phyloP scores from a whole-genome alignment of 2,329 filamentous ascomycete genomes.

The Talaromyces sp. region DNA sequence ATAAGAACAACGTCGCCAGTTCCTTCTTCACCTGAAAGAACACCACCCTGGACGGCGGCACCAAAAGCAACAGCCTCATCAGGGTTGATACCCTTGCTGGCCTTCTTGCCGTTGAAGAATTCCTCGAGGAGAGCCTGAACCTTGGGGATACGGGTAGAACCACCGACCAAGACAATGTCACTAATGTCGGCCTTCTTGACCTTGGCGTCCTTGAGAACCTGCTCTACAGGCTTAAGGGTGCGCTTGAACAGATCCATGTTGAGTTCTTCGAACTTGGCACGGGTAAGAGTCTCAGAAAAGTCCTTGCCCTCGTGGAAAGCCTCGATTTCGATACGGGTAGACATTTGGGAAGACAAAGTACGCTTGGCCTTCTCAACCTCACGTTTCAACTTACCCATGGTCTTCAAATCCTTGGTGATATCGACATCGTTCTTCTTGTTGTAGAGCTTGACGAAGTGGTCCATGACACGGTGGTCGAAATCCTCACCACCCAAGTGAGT shows the following conservation, averaged over 20 bases:
- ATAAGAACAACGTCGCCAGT: constrained; percentile 82
- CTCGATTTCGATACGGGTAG: constrained; percentile 92
- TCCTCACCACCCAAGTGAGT: constrained; percentile 98
- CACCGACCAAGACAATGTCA: constrained; percentile 96
- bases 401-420: constrained; percentile 90
- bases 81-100: constrained; percentile 98
- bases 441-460: constrained; percentile 93
- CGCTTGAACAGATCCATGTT: constrained; percentile 99
- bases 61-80: constrained; percentile 98
- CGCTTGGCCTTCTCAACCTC: constrained; percentile 99
- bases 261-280: constrained; percentile 98
- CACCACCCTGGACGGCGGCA: constrained; percentile 94
- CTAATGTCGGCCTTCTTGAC: constrained; percentile 92
- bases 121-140: constrained; percentile 92
- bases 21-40: constrained; percentile 82
- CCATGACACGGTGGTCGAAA: constrained; percentile 97
- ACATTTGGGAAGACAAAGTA: constrained; percentile 91
- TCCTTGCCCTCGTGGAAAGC: constrained; percentile 95
- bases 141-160: constrained; percentile 99
- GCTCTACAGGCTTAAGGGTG: constrained; percentile 97
- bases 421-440: constrained; percentile 98
- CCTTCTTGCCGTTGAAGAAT: constrained; percentile 93
- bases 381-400: constrained; percentile 99
- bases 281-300: constrained; percentile 96
- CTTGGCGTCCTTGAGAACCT: constrained; percentile 97